Conservation (phyloP, 2,329 filamentous ascomycete genomes). For the Colletotrichum chrysophilum region DNA sequence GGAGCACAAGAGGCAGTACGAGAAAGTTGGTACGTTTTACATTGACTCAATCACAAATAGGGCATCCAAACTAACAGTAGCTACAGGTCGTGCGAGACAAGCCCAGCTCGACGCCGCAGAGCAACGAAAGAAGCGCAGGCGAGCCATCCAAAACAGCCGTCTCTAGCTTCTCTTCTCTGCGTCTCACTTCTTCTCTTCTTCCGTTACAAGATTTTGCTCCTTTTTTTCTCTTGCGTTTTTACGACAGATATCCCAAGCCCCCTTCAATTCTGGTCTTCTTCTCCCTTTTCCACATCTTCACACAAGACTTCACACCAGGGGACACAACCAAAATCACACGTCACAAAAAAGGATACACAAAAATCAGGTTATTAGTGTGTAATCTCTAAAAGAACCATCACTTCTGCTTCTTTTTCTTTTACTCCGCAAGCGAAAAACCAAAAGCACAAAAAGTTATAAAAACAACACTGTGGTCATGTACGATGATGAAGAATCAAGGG, state of each 20-base stretch:
- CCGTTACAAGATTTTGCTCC: neutral
- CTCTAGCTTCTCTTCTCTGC: neutral
- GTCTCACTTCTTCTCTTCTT: neutral
- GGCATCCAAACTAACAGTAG: neutral
- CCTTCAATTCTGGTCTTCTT: neutral
- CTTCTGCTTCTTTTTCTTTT: neutral
- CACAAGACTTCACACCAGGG: neutral
- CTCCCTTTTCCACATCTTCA: neutral
- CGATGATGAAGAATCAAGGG: neutral
- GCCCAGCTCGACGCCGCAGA: slow-evolving; percentile 20
- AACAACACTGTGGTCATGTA: neutral
- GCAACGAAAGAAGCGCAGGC: slow-evolving; percentile 17
- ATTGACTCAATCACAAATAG: neutral
- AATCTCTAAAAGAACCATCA: neutral
- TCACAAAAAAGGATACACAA: slow-evolving; percentile 3
- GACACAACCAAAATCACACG: neutral
- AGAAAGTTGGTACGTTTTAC: slow-evolving; percentile 31
- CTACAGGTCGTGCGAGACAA: slow-evolving; percentile 17
- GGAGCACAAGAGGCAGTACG: slow-evolving; percentile 27
- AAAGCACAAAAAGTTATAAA: neutral
- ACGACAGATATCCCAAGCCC: slow-evolving; percentile 8
- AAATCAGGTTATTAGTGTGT: neutral
- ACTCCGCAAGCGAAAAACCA: neutral
- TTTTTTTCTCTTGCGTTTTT: neutral
- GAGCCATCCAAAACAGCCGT: slow-evolving; percentile 20